Base-by-base conservation (phyloP, 805 yeast genomes). In the Vanderwaltozyma polyspora region DNA sequence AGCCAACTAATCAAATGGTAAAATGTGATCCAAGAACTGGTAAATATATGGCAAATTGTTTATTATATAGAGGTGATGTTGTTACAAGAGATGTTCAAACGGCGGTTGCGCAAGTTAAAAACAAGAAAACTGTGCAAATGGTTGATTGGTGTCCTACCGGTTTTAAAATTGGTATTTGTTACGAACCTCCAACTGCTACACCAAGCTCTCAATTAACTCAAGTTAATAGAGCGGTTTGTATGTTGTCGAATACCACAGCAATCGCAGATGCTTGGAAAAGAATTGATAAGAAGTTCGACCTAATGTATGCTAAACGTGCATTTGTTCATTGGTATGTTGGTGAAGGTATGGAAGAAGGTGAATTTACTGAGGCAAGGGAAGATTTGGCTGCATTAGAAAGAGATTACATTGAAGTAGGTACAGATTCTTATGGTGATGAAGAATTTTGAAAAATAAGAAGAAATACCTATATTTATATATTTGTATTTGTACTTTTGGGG, bases 141-240 rank as follows among this genome's bases (percentile, higher is more conserved):
- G 98, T 89, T 44, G 97, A 91, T 66, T 91, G 98, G 98, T 89
- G 96, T 62, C 98, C 98, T 52, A 89, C 98, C 35, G 97, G 97
- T 43, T 91, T 91, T 81, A 91, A 91, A 75, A 85, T 91, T 59
- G 98, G 98, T 71, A 91, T 91, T 58, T 91, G 98, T 68, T 86
- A 82, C 69, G 93, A 91, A 68, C 94, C 95, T 46, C 97, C 97
- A 45, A 85, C 94, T 43, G 85, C 85, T 48, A 86, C 87, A 40
- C 77, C 79, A 39, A 79, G 81, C 34, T 84, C 94, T 38, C 95
- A 85, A 60, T 70, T 89, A 49, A 95, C 98, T 32, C 72, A 78
- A 52, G 95, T 87, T 41, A 77, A 79, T 60, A 84, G 98, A 67
- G 96, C 97, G 42, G 95, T 91, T 39, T 91, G 98, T 68, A 81